Conservation (phyloP, 208 protist species). For the Crithidia mellificae region DNA sequence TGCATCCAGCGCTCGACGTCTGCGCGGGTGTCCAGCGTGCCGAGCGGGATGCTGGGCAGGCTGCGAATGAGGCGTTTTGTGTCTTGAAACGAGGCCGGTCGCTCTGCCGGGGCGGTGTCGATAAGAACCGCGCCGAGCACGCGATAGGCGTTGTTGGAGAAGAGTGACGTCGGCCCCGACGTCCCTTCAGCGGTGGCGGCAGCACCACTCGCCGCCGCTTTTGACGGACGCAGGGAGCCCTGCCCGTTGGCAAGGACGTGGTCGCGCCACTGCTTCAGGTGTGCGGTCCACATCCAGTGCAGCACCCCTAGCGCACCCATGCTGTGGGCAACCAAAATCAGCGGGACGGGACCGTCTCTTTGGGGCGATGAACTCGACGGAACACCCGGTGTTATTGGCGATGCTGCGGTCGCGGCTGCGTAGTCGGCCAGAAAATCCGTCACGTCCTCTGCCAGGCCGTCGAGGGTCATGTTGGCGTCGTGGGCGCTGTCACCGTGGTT, state of each 20-base stretch:
- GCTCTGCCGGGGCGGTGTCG: slow-evolving; percentile 44
- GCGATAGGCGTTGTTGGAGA: slow-evolving; percentile 36
- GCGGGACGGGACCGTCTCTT: slow-evolving; percentile 32
- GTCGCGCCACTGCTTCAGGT: slow-evolving; percentile 37
- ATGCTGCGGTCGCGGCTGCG: not conserved
- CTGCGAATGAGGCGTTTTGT: slow-evolving; percentile 41
- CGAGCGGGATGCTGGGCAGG: slow-evolving; percentile 36
- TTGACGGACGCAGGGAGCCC: not conserved
- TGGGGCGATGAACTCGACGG: no score
- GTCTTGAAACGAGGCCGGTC: slow-evolving; percentile 42
- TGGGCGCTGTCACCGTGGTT: slow-evolving; percentile 52
- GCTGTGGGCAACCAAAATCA: slow-evolving; percentile 55
- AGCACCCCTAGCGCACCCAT: slow-evolving; percentile 49
- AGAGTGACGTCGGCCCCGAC: slow-evolving; percentile 3
- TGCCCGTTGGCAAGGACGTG: slow-evolving; percentile 20
- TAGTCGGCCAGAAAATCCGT: slow-evolving; percentile 30
- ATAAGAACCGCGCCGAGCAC: slow-evolving; percentile 43
- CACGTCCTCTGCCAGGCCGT: slow-evolving; percentile 50
- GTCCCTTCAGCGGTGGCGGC: not conserved
- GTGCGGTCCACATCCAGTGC: slow-evolving; percentile 55
- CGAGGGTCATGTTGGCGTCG: slow-evolving; percentile 37
- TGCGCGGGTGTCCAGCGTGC: slow-evolving; percentile 14
- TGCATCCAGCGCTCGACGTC: slow-evolving; percentile 51
- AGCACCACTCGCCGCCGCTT: not conserved
- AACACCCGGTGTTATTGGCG: not conserved